Base-by-base conservation (phyloP, 345 rosid genomes). In the Barbarea vulgaris region DNA sequence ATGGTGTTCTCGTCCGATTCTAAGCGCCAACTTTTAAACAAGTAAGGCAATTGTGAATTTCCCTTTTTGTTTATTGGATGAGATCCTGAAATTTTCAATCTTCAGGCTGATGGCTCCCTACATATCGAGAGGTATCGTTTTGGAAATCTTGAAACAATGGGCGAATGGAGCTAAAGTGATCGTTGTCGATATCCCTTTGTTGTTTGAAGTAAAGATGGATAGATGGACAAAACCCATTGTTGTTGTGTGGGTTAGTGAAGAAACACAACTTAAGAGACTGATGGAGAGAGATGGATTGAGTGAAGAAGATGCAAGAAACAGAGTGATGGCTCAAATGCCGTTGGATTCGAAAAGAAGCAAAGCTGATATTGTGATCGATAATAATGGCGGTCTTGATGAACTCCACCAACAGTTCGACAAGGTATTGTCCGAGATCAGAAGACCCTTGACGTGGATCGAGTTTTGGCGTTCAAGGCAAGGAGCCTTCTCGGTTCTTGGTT, bases 391-490 rank as follows among this genome's bases (percentile, higher is more conserved):
- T 22, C 78, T 92, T 9, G 83, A 87, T 46, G 89, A 95, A 18
- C 84, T 95, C 75, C 77, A 87, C 36, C 87, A 83, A 67, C 84
- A 83, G 67, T 85, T 95, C 70, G 24, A 64, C 63, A 79, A 79
- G 81, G 88, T 81, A 58, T 74, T 92, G 72, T 72, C 36, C 3
- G 83, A 85, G 66, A 87, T 92, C 36, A 85, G 77, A 7, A 83
- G 75, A 69, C 96, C 98, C 1, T 81, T 95, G 85, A 88, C 87
- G 2, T 85, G 94, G 99, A 77, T 81, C 9, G 98, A 90, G 65
- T 93, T 87, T 76, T 89, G 86, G 87, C 90, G 86, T 67, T 90
- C 99, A 14, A 92, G 97, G 61, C 86, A 86, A 27, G 97, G 96
- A 80, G 93, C 84, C 48, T 39, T 89, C 34, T 67, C 85, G 10